Evolutionary conservation across 140 eudicot genomes (phyloP).

Genomic region (Ambrosia hybrid): DNA sequence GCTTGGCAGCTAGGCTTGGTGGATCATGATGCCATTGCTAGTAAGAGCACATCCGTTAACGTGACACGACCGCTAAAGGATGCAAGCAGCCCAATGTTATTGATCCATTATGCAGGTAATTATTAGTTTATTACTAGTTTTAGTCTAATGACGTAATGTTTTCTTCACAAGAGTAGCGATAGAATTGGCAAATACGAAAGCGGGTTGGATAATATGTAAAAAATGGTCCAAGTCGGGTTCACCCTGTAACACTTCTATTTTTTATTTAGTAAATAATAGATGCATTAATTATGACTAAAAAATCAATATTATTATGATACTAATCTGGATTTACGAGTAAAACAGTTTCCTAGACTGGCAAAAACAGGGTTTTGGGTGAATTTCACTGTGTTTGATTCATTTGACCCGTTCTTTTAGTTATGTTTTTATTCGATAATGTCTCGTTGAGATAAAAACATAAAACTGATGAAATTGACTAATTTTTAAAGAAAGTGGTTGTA

Average conservation of each 20-base stretch:
- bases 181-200: neutral
- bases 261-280: neutral
- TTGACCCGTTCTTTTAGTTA: neutral
- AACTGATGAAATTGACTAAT: neutral
- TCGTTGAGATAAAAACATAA: neutral
- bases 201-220: neutral
- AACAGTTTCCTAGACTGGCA: neutral
- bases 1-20: slow-evolving; percentile 82
- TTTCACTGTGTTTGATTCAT: neutral
- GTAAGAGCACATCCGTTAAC: slow-evolving; percentile 47
- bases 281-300: neutral
- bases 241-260: neutral
- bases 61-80: slow-evolving; percentile 63
- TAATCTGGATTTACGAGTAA: neutral
- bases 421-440: neutral
- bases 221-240: neutral
- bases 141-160: neutral
- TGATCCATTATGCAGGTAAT: slow-evolving; percentile 90
- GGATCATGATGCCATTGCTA: slow-evolving; percentile 52
- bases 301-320: neutral
- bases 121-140: neutral
- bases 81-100: slow-evolving; percentile 75
- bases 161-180: neutral
- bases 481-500: neutral
- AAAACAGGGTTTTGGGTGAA: neutral